phyloP scores from a whole-genome alignment of 169 alveolate species.

The Babesia gibsoni region DNA sequence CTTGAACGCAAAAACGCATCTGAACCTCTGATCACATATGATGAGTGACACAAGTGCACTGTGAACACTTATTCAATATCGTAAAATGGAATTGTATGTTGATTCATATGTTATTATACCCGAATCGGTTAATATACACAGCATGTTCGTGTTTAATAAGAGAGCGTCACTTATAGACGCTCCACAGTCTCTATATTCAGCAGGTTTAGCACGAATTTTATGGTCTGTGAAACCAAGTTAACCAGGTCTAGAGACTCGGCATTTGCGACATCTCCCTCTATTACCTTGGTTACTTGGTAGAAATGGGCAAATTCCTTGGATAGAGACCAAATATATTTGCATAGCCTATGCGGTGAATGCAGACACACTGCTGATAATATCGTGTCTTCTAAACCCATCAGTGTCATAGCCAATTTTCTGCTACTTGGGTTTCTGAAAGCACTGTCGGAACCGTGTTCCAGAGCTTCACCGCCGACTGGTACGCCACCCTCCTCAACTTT shows the following conservation, averaged over 20 bases:
- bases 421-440: slow-evolving; percentile 22
- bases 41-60: slow-evolving; percentile 7
- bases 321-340: slow-evolving; percentile 42
- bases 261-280: not conserved
- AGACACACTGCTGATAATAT: slow-evolving; percentile 2
- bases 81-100: not conserved
- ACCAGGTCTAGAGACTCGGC: slow-evolving; percentile 33
- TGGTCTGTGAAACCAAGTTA: slow-evolving; percentile 3
- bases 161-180: slow-evolving; percentile 13
- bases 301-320: slow-evolving; percentile 24
- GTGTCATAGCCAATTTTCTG: slow-evolving; percentile 30
- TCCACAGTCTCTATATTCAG: slow-evolving; percentile 46
- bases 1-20: slow-evolving; percentile 42
- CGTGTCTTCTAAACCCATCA: slow-evolving; percentile 40
- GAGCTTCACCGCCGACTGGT: not conserved
- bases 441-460: not conserved
- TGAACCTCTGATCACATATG: slow-evolving; percentile 51
- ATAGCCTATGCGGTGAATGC: slow-evolving; percentile 55
- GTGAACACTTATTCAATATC: not conserved
- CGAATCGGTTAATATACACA: not conserved
- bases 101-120: not conserved
- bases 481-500: not conserved
- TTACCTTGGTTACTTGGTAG: slow-evolving; percentile 27
- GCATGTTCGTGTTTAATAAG: not conserved
- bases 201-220: slow-evolving; percentile 26